These are phyloP conservation scores for Coemansia sp. DNA, from an alignment of 192 early-diverging fungal species.

Conservation along the genomic window DNA sequence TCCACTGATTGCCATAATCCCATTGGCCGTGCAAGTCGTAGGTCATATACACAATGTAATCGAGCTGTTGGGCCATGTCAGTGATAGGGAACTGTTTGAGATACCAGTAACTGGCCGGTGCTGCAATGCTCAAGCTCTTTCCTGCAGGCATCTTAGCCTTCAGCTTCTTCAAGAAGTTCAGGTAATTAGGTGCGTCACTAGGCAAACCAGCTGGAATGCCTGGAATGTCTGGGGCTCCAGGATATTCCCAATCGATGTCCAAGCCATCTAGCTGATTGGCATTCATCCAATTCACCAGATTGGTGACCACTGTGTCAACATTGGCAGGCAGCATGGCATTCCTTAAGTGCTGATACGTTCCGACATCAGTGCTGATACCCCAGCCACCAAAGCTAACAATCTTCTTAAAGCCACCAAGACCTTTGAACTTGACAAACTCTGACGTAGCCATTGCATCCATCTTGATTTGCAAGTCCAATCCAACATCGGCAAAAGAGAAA, in stretches of 20 bases:
- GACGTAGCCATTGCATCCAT: not conserved
- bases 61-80: constrained; percentile 16
- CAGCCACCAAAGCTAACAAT: constrained; percentile 17
- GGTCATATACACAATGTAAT: constrained; percentile 36
- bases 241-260: constrained; percentile 19
- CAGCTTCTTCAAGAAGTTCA: constrained; percentile 5
- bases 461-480: not conserved
- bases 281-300: constrained; percentile 4
- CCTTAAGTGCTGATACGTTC: not conserved
- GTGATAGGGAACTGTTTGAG: constrained; percentile 20
- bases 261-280: constrained; percentile 6
- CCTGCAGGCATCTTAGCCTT: not conserved
- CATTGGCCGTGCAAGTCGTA: constrained; percentile 33
- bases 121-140: constrained; percentile 11
- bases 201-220: constrained; percentile 8
- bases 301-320: not conserved
- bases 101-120: constrained; percentile 15
- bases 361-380: constrained; percentile 8
- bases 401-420: not conserved
- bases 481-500: constrained; percentile 11
- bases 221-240: constrained; percentile 13
- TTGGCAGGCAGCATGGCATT: constrained; percentile 9
- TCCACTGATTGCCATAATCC: constrained; percentile 29
- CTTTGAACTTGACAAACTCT: constrained; percentile 8
- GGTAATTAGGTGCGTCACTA: constrained; percentile 9